phyloP scores from a whole-genome alignment of 2,329 filamentous ascomycete species.

The Byssochlamys sp. region DNA sequence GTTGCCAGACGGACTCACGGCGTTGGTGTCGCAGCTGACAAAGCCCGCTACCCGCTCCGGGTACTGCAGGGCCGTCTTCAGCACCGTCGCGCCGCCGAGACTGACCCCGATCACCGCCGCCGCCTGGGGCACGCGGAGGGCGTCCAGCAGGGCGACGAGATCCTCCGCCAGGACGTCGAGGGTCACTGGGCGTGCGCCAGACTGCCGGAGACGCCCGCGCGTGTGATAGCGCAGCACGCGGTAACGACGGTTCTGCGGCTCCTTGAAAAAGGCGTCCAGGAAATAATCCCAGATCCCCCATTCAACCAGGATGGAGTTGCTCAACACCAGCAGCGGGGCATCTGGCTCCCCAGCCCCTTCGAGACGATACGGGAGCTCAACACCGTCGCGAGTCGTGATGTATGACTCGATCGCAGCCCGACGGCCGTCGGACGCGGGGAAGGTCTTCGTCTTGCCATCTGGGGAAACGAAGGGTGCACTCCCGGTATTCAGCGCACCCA shows the following conservation, averaged over 20 bases:
- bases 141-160: conserved; percentile 55
- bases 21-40: conserved; percentile 71
- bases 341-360: conserved; percentile 59
- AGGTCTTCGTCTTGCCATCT: conserved; percentile 49
- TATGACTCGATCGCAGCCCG: conserved; percentile 55
- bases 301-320: conserved; percentile 71
- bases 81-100: conserved; percentile 68
- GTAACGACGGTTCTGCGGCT: conserved; percentile 48
- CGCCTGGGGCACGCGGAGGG: conserved; percentile 58
- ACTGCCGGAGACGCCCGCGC: conserved; percentile 52
- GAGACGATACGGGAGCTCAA: conserved; percentile 61
- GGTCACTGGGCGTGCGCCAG: conserved; percentile 37
- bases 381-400: conserved; percentile 58
- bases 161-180: conserved; percentile 43
- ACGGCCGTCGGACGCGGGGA: conserved; percentile 31
- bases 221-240: conserved; percentile 68
- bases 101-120: conserved; percentile 65
- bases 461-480: conserved; percentile 45
- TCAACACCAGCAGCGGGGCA: conserved; percentile 64
- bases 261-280: conserved; percentile 49
- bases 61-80: conserved; percentile 61
- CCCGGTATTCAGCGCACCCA: conserved; percentile 45
- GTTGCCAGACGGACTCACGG: conserved; percentile 61
- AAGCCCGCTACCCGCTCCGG: conserved; percentile 52
- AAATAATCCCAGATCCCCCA: conserved; percentile 74